A percentile compares a stretch with the other conserved stretches of the same genome.
Evolutionary conservation across 2,329 filamentous ascomycete genomes (phyloP).

Genomic region (Parascedosporium putredinis): DNA sequence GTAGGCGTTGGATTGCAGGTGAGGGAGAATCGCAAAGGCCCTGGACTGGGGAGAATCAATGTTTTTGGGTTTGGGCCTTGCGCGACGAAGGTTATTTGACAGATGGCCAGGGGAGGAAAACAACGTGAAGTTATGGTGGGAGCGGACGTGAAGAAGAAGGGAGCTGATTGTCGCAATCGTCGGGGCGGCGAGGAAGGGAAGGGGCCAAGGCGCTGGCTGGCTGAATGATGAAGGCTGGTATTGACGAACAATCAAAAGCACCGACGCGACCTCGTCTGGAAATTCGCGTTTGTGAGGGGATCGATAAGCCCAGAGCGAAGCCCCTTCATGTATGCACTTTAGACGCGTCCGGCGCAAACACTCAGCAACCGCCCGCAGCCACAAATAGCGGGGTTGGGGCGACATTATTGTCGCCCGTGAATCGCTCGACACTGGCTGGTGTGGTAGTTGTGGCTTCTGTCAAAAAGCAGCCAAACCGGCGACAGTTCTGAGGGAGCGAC

Average conservation of each 20-base stretch:
- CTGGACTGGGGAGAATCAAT: too few relatives aligned
- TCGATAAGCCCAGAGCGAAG: not conserved
- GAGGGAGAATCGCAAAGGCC: not conserved
- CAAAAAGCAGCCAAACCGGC: too few relatives aligned
- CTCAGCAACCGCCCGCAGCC: not conserved
- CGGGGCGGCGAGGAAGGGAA: not conserved
- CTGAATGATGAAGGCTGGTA: not conserved
- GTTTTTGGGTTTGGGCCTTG: too few relatives aligned
- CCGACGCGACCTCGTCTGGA: constrained; percentile 6
- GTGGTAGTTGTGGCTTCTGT: too few relatives aligned
- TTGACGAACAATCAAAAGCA: not conserved
- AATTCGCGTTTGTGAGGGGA: constrained; percentile 6
- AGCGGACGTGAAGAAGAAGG: not conserved
- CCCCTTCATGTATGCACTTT: constrained; percentile 6
- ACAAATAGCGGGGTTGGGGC: not conserved
- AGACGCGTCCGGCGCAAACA: constrained; percentile 4
- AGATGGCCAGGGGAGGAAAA: too few relatives aligned
- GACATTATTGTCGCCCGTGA: too few relatives aligned
- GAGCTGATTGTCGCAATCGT: not conserved
- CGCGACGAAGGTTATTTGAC: too few relatives aligned
- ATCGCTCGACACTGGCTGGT: too few relatives aligned
- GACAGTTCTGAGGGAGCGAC: too few relatives aligned
- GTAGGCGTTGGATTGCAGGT: not conserved
- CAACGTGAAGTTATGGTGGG: not conserved
- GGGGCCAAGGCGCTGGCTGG: not conserved